Conservation (phyloP, 2,329 filamentous ascomycete genomes). For the Grosmannia serpens region DNA sequence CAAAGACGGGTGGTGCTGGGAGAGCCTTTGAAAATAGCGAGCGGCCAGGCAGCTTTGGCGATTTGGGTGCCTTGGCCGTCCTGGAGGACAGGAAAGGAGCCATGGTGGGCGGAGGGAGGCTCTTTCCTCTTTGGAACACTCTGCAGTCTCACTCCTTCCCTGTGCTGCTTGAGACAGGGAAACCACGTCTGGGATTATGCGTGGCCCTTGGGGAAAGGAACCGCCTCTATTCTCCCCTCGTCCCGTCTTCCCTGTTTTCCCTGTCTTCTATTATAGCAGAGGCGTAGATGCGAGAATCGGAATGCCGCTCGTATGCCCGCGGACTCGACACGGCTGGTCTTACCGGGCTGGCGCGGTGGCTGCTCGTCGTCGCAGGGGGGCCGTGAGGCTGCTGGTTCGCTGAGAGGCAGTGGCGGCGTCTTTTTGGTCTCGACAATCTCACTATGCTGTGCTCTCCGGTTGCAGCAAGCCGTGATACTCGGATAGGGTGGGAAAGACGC, state of each 20-base stretch:
- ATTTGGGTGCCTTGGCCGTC: not conserved
- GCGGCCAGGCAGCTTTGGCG: constrained; percentile 25
- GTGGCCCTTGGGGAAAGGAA: not conserved
- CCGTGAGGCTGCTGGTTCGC: too few relatives aligned
- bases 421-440: too few relatives aligned
- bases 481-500: too few relatives aligned
- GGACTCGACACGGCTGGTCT: too few relatives aligned
- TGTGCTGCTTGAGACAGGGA: too few relatives aligned
- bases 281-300: not conserved
- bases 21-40: constrained; percentile 50
- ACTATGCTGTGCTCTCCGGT: too few relatives aligned
- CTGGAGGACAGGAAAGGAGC: not conserved
- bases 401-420: too few relatives aligned
- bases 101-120: not conserved
- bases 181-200: not conserved
- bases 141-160: not conserved
- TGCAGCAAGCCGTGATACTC: too few relatives aligned
- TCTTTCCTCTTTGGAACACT: not conserved
- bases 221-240: not conserved
- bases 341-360: too few relatives aligned
- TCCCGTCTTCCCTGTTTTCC: not conserved
- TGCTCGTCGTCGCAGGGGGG: too few relatives aligned
- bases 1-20: constrained; percentile 25
- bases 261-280: not conserved
- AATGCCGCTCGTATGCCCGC: too few relatives aligned